Base-by-base conservation (phyloP, 2,329 filamentous ascomycete genomes). In the Epichloe coenophiala region DNA sequence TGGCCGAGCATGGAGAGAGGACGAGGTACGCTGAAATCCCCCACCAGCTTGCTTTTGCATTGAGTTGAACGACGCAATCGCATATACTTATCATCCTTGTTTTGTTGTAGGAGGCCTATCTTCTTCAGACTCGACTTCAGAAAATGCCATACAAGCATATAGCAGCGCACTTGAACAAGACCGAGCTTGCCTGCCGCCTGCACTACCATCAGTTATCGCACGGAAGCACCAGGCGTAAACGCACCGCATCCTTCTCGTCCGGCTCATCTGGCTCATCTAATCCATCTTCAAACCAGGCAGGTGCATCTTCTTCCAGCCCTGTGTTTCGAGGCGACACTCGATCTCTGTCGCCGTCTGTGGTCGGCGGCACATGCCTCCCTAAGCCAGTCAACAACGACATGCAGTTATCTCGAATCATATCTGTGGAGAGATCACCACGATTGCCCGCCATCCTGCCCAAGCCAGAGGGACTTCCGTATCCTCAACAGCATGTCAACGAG, bases 71-170 rank as follows among this genome's bases (percentile, higher is more conserved):
- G 8, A n/a, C 3, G 12, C 3, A 27, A 19, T 5, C 11, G n/a
- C 11, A 44, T n/a, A 3, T 40, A 38, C 37, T 47, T 12, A 48
- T 17, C 33, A n/a, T 45, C 13, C 6, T 42, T n/a, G 8, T n/a
- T 48, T 27, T 8, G 8, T 31, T 35, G 17, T 56, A 91, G 86
- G 88, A 93, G 70, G 77, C 82, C 52, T 93, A 91, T 65, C 81
- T 93, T 50, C 77, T 93, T 54, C 85, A 89, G 68, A 90, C 85
- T 54, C 84, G 87, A 52, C 78, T 87, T 61, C 85, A 90, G 61
- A 91, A 91, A 70, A 88, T 91, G 81, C 87, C 87, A 1, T 93
- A 93, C 70, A 93, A 91, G 74, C 86, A 91, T 65, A 93, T 93
- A 63, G 87, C 87, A 52, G 80, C 83, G 53, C 84, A 90, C 60